A percentile compares a stretch with the other conserved stretches of the same genome.
Evolutionary conservation across 768 basidiomycete genomes (phyloP).

Genomic region (Pulveroboletus sp.): DNA sequence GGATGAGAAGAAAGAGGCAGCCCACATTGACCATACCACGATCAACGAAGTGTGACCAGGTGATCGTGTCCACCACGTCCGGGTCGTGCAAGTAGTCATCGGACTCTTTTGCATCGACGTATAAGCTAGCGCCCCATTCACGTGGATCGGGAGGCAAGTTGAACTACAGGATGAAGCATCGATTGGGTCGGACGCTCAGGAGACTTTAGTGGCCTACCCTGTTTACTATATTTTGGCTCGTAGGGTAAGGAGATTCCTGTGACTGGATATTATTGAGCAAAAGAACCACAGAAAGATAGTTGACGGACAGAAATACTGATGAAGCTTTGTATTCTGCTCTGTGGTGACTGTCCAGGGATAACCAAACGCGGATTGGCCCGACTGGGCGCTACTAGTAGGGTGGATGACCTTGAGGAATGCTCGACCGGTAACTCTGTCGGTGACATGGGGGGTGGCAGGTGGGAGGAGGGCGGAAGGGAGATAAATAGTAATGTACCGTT

Average conservation of each 20-base stretch:
- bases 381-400: slow-evolving; percentile 12
- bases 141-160: slow-evolving; percentile 64
- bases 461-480: no score
- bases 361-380: neutral
- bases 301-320: slow-evolving; percentile 22
- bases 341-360: slow-evolving; percentile 11
- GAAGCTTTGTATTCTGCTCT: slow-evolving; percentile 26
- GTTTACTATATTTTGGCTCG: slow-evolving; percentile 31
- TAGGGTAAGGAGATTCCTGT: slow-evolving; percentile 39
- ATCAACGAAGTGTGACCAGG: slow-evolving; percentile 44
- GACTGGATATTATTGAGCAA: slow-evolving; percentile 15
- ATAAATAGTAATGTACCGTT: neutral
- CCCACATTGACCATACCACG: slow-evolving; percentile 73
- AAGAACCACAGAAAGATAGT: neutral
- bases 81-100: slow-evolving; percentile 79
- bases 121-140: slow-evolving; percentile 62
- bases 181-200: neutral
- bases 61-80: slow-evolving; percentile 33
- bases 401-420: slow-evolving; percentile 11
- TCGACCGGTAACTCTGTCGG: slow-evolving; percentile 2
- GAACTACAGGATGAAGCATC: slow-evolving; percentile 40
- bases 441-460: slow-evolving; percentile 12
- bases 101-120: slow-evolving; percentile 52
- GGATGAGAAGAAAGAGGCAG: slow-evolving; percentile 57
- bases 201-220: slow-evolving; percentile 29